Conservation (phyloP, 495 filamentous ascomycete genomes). For the Penicillium dipodomyicola region DNA sequence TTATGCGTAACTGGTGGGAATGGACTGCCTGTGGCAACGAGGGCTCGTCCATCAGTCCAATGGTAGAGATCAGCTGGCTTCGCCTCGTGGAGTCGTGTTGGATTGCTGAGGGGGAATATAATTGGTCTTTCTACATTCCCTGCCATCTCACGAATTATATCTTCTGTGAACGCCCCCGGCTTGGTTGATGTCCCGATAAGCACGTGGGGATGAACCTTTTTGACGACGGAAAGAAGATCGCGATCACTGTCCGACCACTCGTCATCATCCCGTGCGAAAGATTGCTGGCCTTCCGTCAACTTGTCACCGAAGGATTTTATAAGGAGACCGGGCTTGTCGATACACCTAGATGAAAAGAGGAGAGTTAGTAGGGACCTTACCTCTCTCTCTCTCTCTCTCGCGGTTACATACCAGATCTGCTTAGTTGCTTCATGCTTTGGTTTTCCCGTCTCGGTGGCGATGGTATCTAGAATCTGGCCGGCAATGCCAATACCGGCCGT, state of each 20-base stretch:
- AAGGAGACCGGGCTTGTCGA: slow-evolving; percentile 82
- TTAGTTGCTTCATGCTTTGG: slow-evolving; percentile 71
- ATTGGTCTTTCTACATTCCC: slow-evolving; percentile 69
- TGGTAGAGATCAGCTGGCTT: slow-evolving; percentile 69
- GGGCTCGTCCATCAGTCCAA: slow-evolving; percentile 75
- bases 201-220: slow-evolving; percentile 73
- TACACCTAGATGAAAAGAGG: slow-evolving; percentile 54
- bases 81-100: slow-evolving; percentile 81
- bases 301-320: slow-evolving; percentile 57
- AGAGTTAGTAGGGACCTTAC: neutral
- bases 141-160: slow-evolving; percentile 74
- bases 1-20: slow-evolving; percentile 73
- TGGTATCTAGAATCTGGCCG: slow-evolving; percentile 77
- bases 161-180: slow-evolving; percentile 74
- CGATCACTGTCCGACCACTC: slow-evolving; percentile 60
- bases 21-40: slow-evolving; percentile 84
- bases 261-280: slow-evolving; percentile 61
- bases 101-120: slow-evolving; percentile 83
- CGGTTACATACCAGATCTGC: slow-evolving; percentile 69
- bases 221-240: slow-evolving; percentile 65
- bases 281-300: slow-evolving; percentile 63
- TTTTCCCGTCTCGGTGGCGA: slow-evolving; percentile 64
- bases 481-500: slow-evolving; percentile 87
- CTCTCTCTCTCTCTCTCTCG: too few species aligned
- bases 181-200: slow-evolving; percentile 82